phyloP scores from a whole-genome alignment of 73 alveolate species.

The Tetrahymena borealis region DNA sequence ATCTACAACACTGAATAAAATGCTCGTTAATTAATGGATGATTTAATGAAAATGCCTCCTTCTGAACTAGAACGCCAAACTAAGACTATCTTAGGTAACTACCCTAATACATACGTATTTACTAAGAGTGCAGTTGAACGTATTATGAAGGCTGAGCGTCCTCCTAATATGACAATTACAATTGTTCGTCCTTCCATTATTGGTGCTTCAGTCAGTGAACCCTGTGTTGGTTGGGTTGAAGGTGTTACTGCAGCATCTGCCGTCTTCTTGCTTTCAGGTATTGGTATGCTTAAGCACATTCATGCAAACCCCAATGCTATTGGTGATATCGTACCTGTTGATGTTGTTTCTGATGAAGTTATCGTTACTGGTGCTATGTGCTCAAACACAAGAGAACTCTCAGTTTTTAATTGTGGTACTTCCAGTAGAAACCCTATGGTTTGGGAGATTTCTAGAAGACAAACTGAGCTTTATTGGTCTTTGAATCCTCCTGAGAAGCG shows the following conservation, averaged over 20 bases:
- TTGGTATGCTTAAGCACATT: constrained; percentile 68
- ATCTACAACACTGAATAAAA: constrained; percentile 54
- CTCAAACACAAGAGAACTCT: constrained; percentile 6
- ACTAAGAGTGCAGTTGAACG: constrained; percentile 80
- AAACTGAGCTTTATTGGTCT: constrained; percentile 31
- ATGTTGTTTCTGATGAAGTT: constrained; percentile 62
- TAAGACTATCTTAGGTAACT: constrained; percentile 58
- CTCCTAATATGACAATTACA: constrained; percentile 51
- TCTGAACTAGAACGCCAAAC: constrained; percentile 52
- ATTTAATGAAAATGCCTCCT: constrained; percentile 46
- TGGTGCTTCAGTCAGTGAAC: constrained; percentile 72
- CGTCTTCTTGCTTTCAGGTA: constrained; percentile 57
- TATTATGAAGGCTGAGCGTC: constrained; percentile 45
- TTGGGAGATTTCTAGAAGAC: constrained; percentile 50
- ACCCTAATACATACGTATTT: constrained; percentile 83
- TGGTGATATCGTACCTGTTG: constrained; percentile 87
- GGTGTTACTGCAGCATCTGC: constrained; percentile 80
- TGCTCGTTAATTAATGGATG: constrained; percentile 31
- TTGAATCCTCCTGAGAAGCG: constrained; percentile 50
- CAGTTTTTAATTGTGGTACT: constrained; percentile 65
- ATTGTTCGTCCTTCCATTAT: constrained; percentile 80
- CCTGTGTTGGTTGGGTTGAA: constrained; percentile 93
- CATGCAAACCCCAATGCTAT: constrained; percentile 54
- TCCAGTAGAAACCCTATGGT: constrained; percentile 64
- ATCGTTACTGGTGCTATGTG: constrained; percentile 51